A percentile compares a stretch with the other conserved stretches of the same genome.
phyloP scores from a whole-genome alignment of 805 yeast species.

The Metschnikowia orientalis region DNA sequence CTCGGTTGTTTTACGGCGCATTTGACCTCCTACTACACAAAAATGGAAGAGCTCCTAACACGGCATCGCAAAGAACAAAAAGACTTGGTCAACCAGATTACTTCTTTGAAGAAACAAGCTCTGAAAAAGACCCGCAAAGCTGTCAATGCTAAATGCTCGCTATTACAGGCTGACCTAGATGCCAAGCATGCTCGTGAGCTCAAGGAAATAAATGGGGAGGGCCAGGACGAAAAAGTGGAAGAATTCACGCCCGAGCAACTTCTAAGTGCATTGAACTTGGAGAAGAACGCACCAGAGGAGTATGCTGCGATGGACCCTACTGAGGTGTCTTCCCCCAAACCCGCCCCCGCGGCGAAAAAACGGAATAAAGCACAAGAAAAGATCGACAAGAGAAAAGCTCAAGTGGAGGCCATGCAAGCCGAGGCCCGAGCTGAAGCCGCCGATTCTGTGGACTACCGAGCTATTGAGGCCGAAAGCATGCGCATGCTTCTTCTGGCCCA shows the following conservation, averaged over 20 bases:
- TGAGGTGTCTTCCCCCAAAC: neutral
- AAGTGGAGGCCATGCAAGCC: slow-evolving; percentile 53
- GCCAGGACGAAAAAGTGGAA: slow-evolving; percentile 17
- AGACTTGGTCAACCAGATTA: slow-evolving; percentile 61
- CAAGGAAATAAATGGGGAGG: slow-evolving; percentile 15
- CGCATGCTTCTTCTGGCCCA: slow-evolving; percentile 46
- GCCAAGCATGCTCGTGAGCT: slow-evolving; percentile 53
- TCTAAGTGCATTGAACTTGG: no score
- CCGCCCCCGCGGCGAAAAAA: slow-evolving; percentile 33
- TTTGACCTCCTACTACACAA: no score
- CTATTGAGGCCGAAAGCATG: slow-evolving; percentile 68
- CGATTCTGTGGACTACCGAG: slow-evolving; percentile 59
- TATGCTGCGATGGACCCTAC: no score
- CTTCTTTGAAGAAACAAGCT: slow-evolving; percentile 79
- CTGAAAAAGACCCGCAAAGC: slow-evolving; percentile 73
- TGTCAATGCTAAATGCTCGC: slow-evolving; percentile 54
- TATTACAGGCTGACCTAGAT: slow-evolving; percentile 54
- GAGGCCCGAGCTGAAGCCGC: slow-evolving; percentile 73
- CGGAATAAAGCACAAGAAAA: slow-evolving; percentile 83
- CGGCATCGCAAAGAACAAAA: slow-evolving; percentile 67
- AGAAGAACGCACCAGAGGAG: no score
- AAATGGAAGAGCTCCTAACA: slow-evolving; percentile 44
- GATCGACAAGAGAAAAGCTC: slow-evolving; percentile 70
- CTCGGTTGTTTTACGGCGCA: no score
- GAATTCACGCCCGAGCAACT: slow-evolving; percentile 63